Base-by-base conservation (phyloP, 2,329 filamentous ascomycete species). In the Lojkania enalia region DNA sequence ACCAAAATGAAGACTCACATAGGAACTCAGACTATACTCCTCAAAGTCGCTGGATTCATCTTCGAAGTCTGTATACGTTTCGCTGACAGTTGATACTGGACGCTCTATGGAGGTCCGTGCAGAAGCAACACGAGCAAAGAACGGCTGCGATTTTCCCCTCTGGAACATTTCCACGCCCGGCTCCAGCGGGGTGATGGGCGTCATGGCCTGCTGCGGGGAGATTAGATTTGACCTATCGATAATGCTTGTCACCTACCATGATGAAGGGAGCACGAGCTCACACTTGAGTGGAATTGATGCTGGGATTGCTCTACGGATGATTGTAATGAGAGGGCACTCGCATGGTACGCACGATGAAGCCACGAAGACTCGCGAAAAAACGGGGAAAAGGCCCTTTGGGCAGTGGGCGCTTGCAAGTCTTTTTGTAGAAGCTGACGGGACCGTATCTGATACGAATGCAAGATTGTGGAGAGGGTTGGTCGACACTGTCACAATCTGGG, bases 61-160 rank as follows among this genome's bases (percentile, higher is more conserved):
- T 53, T 90, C 88, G 48, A 79, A 76, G 41, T 92, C 88, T 30
- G 87, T 89, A 60, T 90, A 88, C 54, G 90, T 86, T 60, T 90
- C 86, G 16, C 87, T 92, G 32, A 85, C 81, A 48, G 87, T 78
- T 27, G 88, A 91, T 27, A 81, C 69, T 29, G 87, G 86, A 46
- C 86, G 78, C 42, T 74, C 73, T 70, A 75, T 54, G 41, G 64
- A 66, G 20, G 69, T 68, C 13, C 69, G 60, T 29, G 63, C 61
- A 38, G 64, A 58, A 23, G 65, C 53, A 39, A 58, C 52, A 36
- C 64, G 60, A 47, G 79, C 75, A 69, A 87, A 86, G 64, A 87
- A 83, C 14, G 82, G 80, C 54, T 78, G 75, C 19, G 67, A 62
- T 45, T 74, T 73, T 37, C 67, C 70, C 55, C 71, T 71, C 53